Base-by-base conservation (phyloP, 495 filamentous ascomycete genomes). In the Rhypophila decipiens region DNA sequence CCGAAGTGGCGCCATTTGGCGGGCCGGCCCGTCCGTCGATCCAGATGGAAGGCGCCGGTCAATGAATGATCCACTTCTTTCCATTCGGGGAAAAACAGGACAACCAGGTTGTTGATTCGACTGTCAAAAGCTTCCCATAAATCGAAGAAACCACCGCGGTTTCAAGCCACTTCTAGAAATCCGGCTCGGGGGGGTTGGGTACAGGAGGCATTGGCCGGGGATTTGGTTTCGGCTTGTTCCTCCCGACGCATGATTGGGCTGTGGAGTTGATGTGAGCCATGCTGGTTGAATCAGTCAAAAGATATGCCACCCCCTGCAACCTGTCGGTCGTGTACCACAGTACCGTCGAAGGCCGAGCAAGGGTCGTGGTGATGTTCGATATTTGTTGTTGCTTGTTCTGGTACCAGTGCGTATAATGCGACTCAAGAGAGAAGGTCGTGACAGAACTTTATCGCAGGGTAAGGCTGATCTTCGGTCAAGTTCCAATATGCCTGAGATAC, bases 141-240 rank as follows among this genome's bases (percentile, higher is more conserved):
- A 24, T 11, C 37, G 13, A 29, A 36, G 13, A 13, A 7, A 31
- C 13, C 23, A 13, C 27, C n/a, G 13, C 7, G n/a, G 11, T 38
- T 17, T 27, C 39, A 13, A 24, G 23, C 27, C 20, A 0, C 24
- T 13, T 17, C 41, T 48, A 58, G 21, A 46, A 52, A 9, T 44
- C 51, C 18, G 59, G 56, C 39, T 56, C 45, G 10, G 61, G 61
- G 18, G 61, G 61, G 23, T 65, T 60, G 2, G 61, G 61, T 2
- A 55, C 58, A 2, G 61, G 61, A 19, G 61, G 61, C 17, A 10
- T 44, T 11, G 61, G 61, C 35, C 47, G 54, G 13, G 61, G 61
- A 18, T 50, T 51, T 13, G 61, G 61, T 23, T 55, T 52, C 11
- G 61, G 61, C 46, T 58, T 65, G 12, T 44, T 52, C 36, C 31